A percentile compares a stretch with the other conserved stretches of the same genome.
These are phyloP conservation scores for Xerocomellus chrysenteron DNA, from an alignment of 768 basidiomycete genomes.

Conservation along the genomic window DNA sequence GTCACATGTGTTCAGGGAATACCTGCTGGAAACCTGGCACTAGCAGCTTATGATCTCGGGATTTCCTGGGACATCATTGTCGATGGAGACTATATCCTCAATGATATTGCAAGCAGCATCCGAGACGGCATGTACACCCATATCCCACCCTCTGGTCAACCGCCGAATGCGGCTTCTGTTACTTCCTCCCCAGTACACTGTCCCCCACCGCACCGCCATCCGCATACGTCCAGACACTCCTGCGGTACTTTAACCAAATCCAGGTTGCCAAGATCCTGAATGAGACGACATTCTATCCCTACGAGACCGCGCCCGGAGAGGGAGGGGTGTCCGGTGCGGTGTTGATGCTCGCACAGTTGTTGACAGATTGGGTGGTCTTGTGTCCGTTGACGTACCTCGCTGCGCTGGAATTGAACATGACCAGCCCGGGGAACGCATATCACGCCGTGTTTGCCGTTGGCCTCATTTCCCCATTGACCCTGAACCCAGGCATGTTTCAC, in stretches of 20 bases:
- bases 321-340: constrained; percentile 15
- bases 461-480: neutral
- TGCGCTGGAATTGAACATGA: constrained; percentile 13
- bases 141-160: constrained; percentile 19
- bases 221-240: constrained; percentile 3
- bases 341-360: constrained; percentile 5
- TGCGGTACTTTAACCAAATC: constrained; percentile 3
- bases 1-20: constrained; percentile 4
- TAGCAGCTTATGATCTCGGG: constrained; percentile 7
- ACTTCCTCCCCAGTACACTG: constrained; percentile 18
- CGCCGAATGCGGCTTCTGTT: constrained; percentile 16
- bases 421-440: constrained; percentile 14
- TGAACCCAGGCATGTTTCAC: constrained; percentile 7
- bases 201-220: constrained; percentile 13
- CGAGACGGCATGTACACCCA: constrained; percentile 11
- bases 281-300: constrained; percentile 8
- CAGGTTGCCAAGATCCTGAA: constrained; percentile 9
- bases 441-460: constrained; percentile 10
- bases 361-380: constrained; percentile 12
- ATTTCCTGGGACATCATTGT: constrained; percentile 12
- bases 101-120: constrained; percentile 14
- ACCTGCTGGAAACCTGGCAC: constrained; percentile 5
- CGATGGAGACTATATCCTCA: constrained; percentile 19
- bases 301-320: no score
- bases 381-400: constrained; percentile 17